A percentile compares a stretch with the other conserved stretches of the same genome.
These are phyloP conservation scores for Plasmodium blacklocki DNA, from an alignment of 169 alveolate genomes.

Conservation along the genomic window DNA sequence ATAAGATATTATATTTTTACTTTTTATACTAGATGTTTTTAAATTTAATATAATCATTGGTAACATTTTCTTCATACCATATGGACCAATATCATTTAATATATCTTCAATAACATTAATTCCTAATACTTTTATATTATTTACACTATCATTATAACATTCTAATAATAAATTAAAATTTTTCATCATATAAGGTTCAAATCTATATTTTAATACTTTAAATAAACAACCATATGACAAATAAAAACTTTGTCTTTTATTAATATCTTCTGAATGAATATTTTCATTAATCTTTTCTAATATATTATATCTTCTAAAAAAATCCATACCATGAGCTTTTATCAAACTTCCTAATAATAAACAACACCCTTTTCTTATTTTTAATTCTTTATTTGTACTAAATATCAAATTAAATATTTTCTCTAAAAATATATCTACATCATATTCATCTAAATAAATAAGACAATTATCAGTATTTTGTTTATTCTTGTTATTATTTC, in stretches of 20 bases:
- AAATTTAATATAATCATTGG: conserved; percentile 33
- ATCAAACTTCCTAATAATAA: conserved; percentile 57
- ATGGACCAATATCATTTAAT: conserved; percentile 46
- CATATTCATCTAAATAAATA: conserved; percentile 45
- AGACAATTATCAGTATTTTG: conserved; percentile 9
- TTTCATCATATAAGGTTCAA: conserved; percentile 66
- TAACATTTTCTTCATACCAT: conserved; percentile 55
- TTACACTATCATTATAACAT: conserved; percentile 74
- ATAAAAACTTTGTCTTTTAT: conserved; percentile 75
- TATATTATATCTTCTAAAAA: conserved; percentile 34
- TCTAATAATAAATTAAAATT: conserved; percentile 68
- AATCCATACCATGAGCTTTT: conserved; percentile 73
- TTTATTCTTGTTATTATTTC: neutral
- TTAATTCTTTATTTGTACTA: conserved; percentile 45
- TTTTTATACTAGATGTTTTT: conserved; percentile 36
- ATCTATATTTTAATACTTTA: conserved; percentile 61
- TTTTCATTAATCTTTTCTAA: conserved; percentile 39
- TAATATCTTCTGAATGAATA: conserved; percentile 58
- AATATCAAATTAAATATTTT: conserved; percentile 31
- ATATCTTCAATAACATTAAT: conserved; percentile 68
- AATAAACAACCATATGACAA: conserved; percentile 63
- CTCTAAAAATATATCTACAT: conserved; percentile 38
- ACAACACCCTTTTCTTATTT: conserved; percentile 73
- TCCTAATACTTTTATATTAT: conserved; percentile 68
- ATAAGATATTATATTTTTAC: conserved; percentile 53